phyloP scores from a whole-genome alignment of 805 yeast species.

The Dipodascopsis tothii region DNA sequence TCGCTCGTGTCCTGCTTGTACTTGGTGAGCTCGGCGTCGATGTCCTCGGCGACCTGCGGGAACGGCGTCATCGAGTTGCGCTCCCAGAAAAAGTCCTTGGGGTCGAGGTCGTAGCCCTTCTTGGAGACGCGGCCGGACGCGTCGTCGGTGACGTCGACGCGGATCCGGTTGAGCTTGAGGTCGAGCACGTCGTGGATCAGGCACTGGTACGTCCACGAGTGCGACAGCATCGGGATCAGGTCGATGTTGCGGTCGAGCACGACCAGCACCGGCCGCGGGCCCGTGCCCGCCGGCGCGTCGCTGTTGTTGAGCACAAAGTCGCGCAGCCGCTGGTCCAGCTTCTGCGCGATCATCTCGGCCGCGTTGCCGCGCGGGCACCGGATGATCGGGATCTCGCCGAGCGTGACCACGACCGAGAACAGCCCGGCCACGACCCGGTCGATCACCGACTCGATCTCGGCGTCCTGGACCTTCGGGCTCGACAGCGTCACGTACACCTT shows the following conservation, averaged over 20 bases:
- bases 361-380: slow-evolving; percentile 91
- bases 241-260: slow-evolving; percentile 84
- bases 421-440: slow-evolving; percentile 70
- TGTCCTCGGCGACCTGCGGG: slow-evolving; percentile 98
- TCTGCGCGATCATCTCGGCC: slow-evolving; percentile 86
- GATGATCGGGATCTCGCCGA: slow-evolving; percentile 67
- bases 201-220: slow-evolving; percentile 96
- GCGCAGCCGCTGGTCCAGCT: slow-evolving; percentile 72
- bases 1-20: slow-evolving; percentile 86
- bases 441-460: slow-evolving; percentile 59
- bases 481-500: slow-evolving; percentile 62
- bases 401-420: slow-evolving; percentile 52
- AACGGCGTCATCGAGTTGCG: slow-evolving; percentile 80
- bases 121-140: slow-evolving; percentile 30
- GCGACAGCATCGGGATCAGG: slow-evolving; percentile 87
- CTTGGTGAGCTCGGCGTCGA: slow-evolving; percentile 69
- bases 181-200: slow-evolving; percentile 88
- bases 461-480: slow-evolving; percentile 65
- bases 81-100: slow-evolving; percentile 87
- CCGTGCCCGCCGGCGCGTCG: slow-evolving; percentile 16
- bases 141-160: slow-evolving; percentile 40
- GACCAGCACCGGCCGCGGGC: slow-evolving; percentile 68
- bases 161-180: slow-evolving; percentile 73
- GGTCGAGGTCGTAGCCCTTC: slow-evolving; percentile 79
- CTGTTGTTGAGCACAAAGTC: slow-evolving; percentile 65